Conservation (phyloP, 2,329 filamentous ascomycete species). For the Arthroderma sp. region DNA sequence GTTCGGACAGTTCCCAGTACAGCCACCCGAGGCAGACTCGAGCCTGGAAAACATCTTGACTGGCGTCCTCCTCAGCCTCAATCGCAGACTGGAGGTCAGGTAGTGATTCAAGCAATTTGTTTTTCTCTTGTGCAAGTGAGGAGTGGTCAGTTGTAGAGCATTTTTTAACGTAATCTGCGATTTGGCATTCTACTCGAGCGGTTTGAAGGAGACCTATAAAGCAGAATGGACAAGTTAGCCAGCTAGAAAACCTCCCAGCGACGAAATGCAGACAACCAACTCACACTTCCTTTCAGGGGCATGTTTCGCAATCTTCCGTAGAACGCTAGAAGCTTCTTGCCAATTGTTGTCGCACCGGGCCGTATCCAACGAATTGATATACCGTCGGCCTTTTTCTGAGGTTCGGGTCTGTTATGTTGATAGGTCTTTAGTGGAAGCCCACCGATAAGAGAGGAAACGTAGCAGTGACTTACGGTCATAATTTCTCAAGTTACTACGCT, state of each 20-base stretch:
- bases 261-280: conserved; percentile 8
- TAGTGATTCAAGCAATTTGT: conserved; percentile 29
- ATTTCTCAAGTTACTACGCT: not conserved
- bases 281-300: conserved; percentile 72
- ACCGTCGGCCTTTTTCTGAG: conserved; percentile 65
- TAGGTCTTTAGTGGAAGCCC: not conserved
- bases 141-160: conserved; percentile 13
- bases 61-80: conserved; percentile 41
- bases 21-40: conserved; percentile 75
- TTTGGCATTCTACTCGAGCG: conserved; percentile 54
- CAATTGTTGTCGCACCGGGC: conserved; percentile 82
- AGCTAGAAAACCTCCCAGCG: conserved; percentile 6
- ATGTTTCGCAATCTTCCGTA: conserved; percentile 90
- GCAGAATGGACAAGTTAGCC: not conserved
- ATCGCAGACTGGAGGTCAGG: conserved; percentile 37
- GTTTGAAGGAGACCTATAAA: conserved; percentile 52
- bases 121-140: conserved; percentile 18
- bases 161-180: conserved; percentile 41
- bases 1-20: conserved; percentile 64
- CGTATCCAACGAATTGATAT: conserved; percentile 69
- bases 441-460: not conserved
- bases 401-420: conserved; percentile 1
- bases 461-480: conserved; percentile 6
- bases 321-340: conserved; percentile 73
- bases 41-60: conserved; percentile 58